These are phyloP conservation scores for Didymella keratinophila DNA, from an alignment of 2,329 filamentous ascomycete species.

Conservation along the genomic window DNA sequence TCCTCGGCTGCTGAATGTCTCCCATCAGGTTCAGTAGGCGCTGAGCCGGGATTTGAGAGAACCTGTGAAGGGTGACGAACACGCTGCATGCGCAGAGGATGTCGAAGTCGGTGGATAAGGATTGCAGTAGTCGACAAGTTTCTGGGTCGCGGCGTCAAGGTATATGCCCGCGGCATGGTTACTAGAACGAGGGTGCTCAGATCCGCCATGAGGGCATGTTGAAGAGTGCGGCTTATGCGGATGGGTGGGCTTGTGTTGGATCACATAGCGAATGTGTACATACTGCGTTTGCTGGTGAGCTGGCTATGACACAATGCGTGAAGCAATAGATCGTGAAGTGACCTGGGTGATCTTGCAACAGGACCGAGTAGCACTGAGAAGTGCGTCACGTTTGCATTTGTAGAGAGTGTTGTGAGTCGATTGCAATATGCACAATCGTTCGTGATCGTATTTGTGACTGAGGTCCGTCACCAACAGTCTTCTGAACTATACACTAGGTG, in stretches of 20 bases:
- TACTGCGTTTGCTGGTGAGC: slow-evolving; percentile 26
- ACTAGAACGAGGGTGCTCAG: neutral
- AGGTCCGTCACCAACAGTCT: slow-evolving; percentile 8
- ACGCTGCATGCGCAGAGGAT: slow-evolving; percentile 20
- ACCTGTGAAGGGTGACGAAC: neutral
- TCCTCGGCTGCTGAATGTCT: slow-evolving; percentile 5
- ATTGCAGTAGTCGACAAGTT: slow-evolving; percentile 19
- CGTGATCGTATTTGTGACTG: slow-evolving; percentile 11
- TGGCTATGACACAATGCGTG: slow-evolving; percentile 1
- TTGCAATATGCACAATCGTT: slow-evolving; percentile 17
- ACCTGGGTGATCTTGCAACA: neutral
- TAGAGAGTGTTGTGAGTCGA: slow-evolving; percentile 2
- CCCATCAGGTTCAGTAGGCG: neutral
- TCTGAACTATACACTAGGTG: slow-evolving; percentile 31
- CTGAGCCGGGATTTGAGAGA: neutral
- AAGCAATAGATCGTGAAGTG: neutral
- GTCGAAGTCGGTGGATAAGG: slow-evolving; percentile 22
- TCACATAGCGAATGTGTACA: slow-evolving; percentile 15
- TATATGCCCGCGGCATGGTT: slow-evolving; percentile 4
- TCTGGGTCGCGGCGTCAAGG: neutral
- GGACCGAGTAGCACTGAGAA: neutral
- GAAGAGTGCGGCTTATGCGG: neutral
- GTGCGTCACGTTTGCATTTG: neutral
- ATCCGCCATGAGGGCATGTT: neutral
- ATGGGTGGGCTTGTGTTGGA: slow-evolving; percentile 9